Conservation (phyloP, 805 yeast genomes). For the Saccharomycopsis lassenensis region DNA sequence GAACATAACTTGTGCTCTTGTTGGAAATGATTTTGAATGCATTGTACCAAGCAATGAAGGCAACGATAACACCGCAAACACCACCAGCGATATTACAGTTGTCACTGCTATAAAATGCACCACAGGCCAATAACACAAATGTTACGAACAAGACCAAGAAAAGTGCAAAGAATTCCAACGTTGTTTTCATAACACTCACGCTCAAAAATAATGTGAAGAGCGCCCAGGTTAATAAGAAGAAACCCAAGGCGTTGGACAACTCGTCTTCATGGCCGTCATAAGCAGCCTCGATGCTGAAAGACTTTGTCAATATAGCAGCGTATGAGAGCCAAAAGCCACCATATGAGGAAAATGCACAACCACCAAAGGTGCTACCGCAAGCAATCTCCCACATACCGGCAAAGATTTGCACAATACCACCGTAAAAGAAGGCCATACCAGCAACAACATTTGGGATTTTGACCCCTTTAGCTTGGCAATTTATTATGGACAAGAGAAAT, state of each 20-base stretch:
- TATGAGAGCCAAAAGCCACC: constrained; percentile 62
- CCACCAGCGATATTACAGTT: constrained; percentile 41
- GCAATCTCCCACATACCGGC: constrained; percentile 67
- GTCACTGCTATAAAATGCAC: constrained; percentile 34
- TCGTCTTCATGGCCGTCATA: constrained; percentile 29
- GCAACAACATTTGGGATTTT: constrained; percentile 41
- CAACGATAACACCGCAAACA: constrained; percentile 39
- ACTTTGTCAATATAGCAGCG: constrained; percentile 43
- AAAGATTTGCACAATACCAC: constrained; percentile 47
- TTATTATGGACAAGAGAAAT: constrained; percentile 43
- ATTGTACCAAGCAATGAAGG: constrained; percentile 46
- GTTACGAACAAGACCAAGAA: constrained; percentile 38
- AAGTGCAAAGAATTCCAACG: constrained; percentile 48
- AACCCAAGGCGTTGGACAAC: constrained; percentile 33
- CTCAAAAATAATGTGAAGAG: constrained; percentile 34
- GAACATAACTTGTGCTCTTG: constrained; percentile 43
- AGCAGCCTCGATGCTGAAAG: constrained; percentile 38
- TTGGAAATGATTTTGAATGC: constrained; percentile 50
- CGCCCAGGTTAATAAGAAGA: constrained; percentile 39
- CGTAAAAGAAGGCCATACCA: constrained; percentile 53
- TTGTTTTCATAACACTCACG: constrained; percentile 48
- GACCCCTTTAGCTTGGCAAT: constrained; percentile 50
- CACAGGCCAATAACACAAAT: constrained; percentile 42
- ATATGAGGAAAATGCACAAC: constrained; percentile 30
- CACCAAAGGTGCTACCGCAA: constrained; percentile 57